These are phyloP conservation scores for Trametes cubensis DNA, from an alignment of 768 basidiomycete species.

Conservation along the genomic window DNA sequence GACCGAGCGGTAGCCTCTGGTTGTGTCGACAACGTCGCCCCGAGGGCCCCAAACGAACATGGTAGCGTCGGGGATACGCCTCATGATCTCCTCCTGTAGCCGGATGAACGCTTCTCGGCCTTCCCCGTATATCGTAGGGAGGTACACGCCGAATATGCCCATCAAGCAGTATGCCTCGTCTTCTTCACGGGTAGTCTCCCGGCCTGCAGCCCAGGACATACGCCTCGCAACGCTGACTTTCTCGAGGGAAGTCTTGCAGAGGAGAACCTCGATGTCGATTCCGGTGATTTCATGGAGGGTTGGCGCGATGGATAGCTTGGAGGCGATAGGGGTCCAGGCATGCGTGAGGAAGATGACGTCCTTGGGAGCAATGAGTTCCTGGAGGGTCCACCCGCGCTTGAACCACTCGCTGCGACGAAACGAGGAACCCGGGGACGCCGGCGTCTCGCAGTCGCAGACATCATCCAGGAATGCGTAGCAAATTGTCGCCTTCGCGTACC, in stretches of 20 bases:
- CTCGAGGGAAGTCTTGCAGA: not conserved
- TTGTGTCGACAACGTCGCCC: not conserved
- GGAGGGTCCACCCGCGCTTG: constrained; percentile 14
- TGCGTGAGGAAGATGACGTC: constrained; percentile 9
- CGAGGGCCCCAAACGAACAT: constrained; percentile 12
- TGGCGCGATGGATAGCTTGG: not conserved
- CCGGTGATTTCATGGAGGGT: constrained; percentile 5
- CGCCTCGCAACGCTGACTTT: constrained; percentile 5
- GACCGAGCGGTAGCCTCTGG: not conserved
- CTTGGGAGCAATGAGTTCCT: constrained; percentile 17
- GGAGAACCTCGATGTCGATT: not conserved
- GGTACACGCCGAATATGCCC: constrained; percentile 10
- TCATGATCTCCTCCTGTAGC: constrained; percentile 13
- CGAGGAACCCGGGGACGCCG: not conserved
- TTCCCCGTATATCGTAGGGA: constrained; percentile 9
- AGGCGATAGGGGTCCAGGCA: not conserved
- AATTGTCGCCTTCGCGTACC: constrained; percentile 8
- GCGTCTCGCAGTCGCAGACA: not conserved
- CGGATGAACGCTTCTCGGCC: constrained; percentile 9
- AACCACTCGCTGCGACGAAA: constrained; percentile 2
- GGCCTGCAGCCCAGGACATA: constrained; percentile 13
- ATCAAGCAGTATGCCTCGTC: constrained; percentile 17
- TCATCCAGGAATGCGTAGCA: constrained; percentile 10
- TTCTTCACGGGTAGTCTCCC: constrained; percentile 9
- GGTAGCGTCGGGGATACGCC: not conserved